Evolutionary conservation across 768 basidiomycete genomes (phyloP).

Genomic region (Russula abietina): DNA sequence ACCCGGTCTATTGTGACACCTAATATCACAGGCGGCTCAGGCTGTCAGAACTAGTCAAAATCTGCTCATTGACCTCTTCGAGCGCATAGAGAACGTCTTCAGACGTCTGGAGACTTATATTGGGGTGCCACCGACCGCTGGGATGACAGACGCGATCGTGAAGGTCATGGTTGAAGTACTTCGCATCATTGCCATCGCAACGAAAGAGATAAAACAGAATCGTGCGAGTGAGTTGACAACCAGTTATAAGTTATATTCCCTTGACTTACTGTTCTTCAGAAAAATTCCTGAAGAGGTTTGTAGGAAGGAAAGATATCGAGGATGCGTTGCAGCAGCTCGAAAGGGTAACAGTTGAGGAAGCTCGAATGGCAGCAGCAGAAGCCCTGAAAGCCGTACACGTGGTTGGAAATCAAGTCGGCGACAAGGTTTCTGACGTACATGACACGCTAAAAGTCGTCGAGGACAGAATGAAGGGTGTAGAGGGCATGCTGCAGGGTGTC

Average conservation of each 20-base stretch:
- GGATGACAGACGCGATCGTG: neutral
- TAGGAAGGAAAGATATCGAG: neutral
- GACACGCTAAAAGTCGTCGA: neutral
- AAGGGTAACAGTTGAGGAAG: constrained; percentile 1
- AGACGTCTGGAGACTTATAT: neutral
- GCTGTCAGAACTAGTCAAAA: neutral
- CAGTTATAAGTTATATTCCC: fast-evolving
- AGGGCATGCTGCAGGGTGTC: neutral
- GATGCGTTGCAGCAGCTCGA: neutral
- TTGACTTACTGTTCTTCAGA: neutral
- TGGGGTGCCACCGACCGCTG: neutral
- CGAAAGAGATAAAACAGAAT: neutral
- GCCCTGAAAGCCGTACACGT: neutral
- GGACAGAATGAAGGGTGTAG: neutral
- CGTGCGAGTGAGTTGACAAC: neutral
- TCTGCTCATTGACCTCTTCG: neutral
- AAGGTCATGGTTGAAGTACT: neutral
- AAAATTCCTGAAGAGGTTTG: neutral
- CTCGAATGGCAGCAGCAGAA: neutral
- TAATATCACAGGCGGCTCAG: neutral
- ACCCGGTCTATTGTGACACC: neutral
- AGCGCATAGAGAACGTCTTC: neutral
- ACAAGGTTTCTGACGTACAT: neutral
- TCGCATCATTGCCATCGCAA: neutral
- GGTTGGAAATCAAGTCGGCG: neutral